Base-by-base conservation (phyloP, 495 filamentous ascomycete species). In the Tetracladium setigerum region DNA sequence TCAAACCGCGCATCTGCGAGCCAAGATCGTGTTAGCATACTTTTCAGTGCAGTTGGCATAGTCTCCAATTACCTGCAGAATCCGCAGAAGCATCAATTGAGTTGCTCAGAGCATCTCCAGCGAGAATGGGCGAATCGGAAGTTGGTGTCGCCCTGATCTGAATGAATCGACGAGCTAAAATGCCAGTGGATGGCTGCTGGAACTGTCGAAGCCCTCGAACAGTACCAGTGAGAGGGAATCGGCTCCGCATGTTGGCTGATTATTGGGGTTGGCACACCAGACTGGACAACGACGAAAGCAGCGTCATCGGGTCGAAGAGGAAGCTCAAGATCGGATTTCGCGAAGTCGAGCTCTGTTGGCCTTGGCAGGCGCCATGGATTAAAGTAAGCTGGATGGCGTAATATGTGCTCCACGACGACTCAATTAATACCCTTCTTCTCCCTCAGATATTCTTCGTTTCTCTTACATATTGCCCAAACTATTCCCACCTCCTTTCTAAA, bases 1-100 rank as follows among this genome's bases (percentile, higher is more conserved):
- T 96, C 88, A 62, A 98, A 98, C 45, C 80, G 81, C 15, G 91
- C 92, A 81, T 96, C 92, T 95, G 50, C 3, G 16, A 32, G 8
- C 14, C 10, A 19, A 2, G 46, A 62, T 52, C 62, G 44, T 10
- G 32, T 47, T 15, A 44, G 39, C 11, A 24, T 30, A 33, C 38
- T 30, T 16, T 17, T 31, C 12, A 6, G 6, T 14, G 16, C 34
- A 7, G 3, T 6, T 36, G 14, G 41, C 10, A n/a, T 38, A 8
- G 17, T n/a, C 33, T 12, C 31, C 0, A 50, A 41, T 11, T 46
- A 67, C 62, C 64, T 46, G 55, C 50, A 12, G 47, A 18, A 32
- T 40, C 41, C 9, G 38, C n/a, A 9, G 43, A 33, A 9, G 34
- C 27, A 38, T 37, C 33, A 50, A 59, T 54, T 58, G 65, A 61